A percentile compares a stretch with the other conserved stretches of the same genome.
Evolutionary conservation across 768 basidiomycete species (phyloP).

Genomic region (Suillus brevipes): DNA sequence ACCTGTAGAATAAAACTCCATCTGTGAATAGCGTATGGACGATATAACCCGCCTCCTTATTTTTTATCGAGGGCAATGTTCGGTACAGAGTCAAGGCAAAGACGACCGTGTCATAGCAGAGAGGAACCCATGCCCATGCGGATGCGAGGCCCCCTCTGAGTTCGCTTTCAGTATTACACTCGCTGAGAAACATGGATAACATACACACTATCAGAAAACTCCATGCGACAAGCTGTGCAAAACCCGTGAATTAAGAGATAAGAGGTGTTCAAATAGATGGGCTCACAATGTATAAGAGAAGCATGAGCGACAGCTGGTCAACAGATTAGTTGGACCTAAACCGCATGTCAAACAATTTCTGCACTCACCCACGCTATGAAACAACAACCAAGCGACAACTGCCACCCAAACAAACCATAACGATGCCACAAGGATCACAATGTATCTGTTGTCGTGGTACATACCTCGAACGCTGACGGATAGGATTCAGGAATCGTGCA

Average conservation of each 20-base stretch:
- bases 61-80: conserved; percentile 25
- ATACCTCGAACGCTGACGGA: conserved; percentile 20
- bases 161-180: background rate
- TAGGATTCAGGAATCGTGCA: background rate
- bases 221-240: conserved; percentile 42
- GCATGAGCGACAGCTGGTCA: conserved; percentile 17
- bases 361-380: conserved; percentile 47
- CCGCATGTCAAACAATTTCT: background rate
- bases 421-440: conserved; percentile 15
- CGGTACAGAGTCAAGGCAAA: conserved; percentile 35
- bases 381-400: conserved; percentile 56
- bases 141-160: conserved; percentile 27
- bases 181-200: background rate
- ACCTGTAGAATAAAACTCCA: conserved; percentile 39
- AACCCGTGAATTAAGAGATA: background rate
- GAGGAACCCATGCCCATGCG: conserved; percentile 42
- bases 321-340: conserved; percentile 4
- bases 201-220: conserved; percentile 31
- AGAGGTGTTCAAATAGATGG: conserved; percentile 23
- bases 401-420: conserved; percentile 45
- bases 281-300: conserved; percentile 14
- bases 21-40: conserved; percentile 29
- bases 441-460: conserved; percentile 12
- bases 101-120: conserved; percentile 39
- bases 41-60: conserved; percentile 21